Evolutionary conservation across 768 basidiomycete genomes (phyloP), one percentile per base, ranked within the genome.

Genomic region (Cystoderma amianthinum): DNA sequence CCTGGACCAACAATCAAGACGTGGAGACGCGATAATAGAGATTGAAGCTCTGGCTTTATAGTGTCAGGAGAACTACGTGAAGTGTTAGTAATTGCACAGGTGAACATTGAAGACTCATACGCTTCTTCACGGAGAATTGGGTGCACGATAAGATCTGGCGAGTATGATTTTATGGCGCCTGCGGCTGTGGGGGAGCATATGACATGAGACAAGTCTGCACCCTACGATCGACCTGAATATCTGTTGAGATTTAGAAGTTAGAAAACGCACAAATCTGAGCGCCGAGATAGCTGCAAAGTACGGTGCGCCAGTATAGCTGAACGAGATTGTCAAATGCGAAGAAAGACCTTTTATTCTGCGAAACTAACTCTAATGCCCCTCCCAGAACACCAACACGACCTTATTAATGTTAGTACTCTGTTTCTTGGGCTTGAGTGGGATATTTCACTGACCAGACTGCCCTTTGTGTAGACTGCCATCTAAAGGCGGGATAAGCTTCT

Each of bases 111-210:
- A 17, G 18, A 23, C 32, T 41, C 82, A 45, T 60, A 87, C 81
- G 67, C 62, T 38, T 81, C 74, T 57, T 84, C 74, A 20, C 72
- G 65, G 4, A 99, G 72, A 42, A 98, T 89, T 1, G 91, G 94
- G 54, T 99, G 95, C 0, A 99, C 96, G 54, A 99, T 99, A 33
- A 99, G 65, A 62, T 99, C 94, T 1, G 93, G 93, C 3, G 90
- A 94, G 60, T 97, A 99, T 0, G 88, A 85, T 65, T 99, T 99
- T 71, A 99, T 99, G 34, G 92, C 85, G 3, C 74, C 74, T 19
- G 92, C 91, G 4, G 96, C 95, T 0, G 78, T 80, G 0, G 95
- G 95, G 4, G 94, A 84, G 64, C 96, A 99, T 42, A 98, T 95
- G 44, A 98, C 90, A 71, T 98, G 96, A 17, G 94, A 93, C 16